Evolutionary conservation across 371 early-diverging fungal genomes (phyloP).

Genomic region (Apophysomyces elegans): DNA sequence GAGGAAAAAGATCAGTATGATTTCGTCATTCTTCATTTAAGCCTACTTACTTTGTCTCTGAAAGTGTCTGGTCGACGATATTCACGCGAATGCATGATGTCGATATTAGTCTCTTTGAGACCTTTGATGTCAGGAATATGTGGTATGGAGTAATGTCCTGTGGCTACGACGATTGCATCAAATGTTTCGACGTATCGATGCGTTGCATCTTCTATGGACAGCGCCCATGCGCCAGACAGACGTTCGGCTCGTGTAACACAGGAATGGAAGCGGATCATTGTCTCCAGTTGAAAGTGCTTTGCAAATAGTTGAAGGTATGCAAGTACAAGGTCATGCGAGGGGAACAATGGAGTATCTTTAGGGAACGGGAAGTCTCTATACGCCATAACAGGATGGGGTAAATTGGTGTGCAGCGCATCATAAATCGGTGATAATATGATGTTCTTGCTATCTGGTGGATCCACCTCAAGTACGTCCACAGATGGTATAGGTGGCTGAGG

Average conservation of each 20-base stretch:
- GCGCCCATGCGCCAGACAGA: slow-evolving; percentile 23
- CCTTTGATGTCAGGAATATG: slow-evolving; percentile 61
- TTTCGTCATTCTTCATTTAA: neutral
- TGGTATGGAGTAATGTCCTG: slow-evolving; percentile 62
- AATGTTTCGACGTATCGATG: slow-evolving; percentile 27
- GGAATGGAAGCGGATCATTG: slow-evolving; percentile 48
- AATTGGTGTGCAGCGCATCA: slow-evolving; percentile 60
- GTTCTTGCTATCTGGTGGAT: slow-evolving; percentile 28
- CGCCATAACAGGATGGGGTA: slow-evolving; percentile 62
- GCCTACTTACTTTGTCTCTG: slow-evolving; percentile 38
- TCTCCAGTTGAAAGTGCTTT: slow-evolving; percentile 24
- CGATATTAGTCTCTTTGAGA: slow-evolving; percentile 19
- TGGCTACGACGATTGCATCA: slow-evolving; percentile 65
- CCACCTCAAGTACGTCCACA: slow-evolving; percentile 35
- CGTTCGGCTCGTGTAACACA: slow-evolving; percentile 41
- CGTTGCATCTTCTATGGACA: slow-evolving; percentile 14
- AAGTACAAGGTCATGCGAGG: slow-evolving; percentile 46
- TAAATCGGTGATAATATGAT: slow-evolving; percentile 53
- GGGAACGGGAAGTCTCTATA: slow-evolving; percentile 57
- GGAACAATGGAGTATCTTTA: slow-evolving; percentile 39
- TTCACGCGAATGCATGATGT: slow-evolving; percentile 57
- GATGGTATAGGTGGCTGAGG: slow-evolving; percentile 36
- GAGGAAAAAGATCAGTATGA: slow-evolving; percentile 7
- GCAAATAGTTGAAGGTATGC: slow-evolving; percentile 52
- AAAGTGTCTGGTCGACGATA: slow-evolving; percentile 53